These are phyloP conservation scores for Crucibulum laeve DNA, from an alignment of 768 basidiomycete species.

Conservation along the genomic window DNA sequence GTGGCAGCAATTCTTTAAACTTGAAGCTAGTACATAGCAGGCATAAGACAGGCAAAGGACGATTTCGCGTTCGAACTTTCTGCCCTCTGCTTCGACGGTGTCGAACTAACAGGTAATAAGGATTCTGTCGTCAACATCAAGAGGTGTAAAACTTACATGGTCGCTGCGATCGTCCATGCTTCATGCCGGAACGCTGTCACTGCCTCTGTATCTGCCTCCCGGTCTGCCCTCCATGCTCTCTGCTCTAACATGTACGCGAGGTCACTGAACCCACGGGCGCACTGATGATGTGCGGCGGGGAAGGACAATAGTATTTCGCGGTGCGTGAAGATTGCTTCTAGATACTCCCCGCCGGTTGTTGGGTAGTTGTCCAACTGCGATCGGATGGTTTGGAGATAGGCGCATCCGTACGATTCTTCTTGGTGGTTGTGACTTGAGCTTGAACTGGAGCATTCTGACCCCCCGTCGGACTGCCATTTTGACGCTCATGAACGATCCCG, in stretches of 20 bases:
- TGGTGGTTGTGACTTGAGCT: slow-evolving; percentile 28
- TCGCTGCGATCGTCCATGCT: slow-evolving; percentile 52
- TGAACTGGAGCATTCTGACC: slow-evolving; percentile 39
- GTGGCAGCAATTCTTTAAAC: too few relatives aligned
- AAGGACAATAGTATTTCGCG: slow-evolving; percentile 62
- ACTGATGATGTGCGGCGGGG: slow-evolving; percentile 59
- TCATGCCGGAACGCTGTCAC: slow-evolving; percentile 67
- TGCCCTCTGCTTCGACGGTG: slow-evolving; percentile 3
- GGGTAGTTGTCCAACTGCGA: slow-evolving; percentile 47
- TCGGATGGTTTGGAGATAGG: slow-evolving; percentile 56
- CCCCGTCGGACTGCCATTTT: slow-evolving; percentile 34
- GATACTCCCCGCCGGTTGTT: slow-evolving; percentile 71
- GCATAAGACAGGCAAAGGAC: slow-evolving; percentile 21
- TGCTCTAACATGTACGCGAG: slow-evolving; percentile 61
- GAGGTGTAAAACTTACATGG: slow-evolving; percentile 22
- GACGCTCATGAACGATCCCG: neutral
- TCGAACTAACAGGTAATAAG: neutral
- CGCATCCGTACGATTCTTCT: slow-evolving; percentile 47
- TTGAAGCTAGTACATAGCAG: slow-evolving; percentile 14
- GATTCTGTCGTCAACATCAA: neutral
- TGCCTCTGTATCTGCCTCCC: slow-evolving; percentile 68
- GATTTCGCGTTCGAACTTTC: slow-evolving; percentile 2
- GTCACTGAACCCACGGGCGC: slow-evolving; percentile 61
- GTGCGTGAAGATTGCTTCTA: slow-evolving; percentile 76
- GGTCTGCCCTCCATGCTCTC: slow-evolving; percentile 66